Percentiles rank a stretch among this genome's conserved stretches.
phyloP scores from a whole-genome alignment of 352 stramenopile genomes.

The Phytophthora colocasiae region DNA sequence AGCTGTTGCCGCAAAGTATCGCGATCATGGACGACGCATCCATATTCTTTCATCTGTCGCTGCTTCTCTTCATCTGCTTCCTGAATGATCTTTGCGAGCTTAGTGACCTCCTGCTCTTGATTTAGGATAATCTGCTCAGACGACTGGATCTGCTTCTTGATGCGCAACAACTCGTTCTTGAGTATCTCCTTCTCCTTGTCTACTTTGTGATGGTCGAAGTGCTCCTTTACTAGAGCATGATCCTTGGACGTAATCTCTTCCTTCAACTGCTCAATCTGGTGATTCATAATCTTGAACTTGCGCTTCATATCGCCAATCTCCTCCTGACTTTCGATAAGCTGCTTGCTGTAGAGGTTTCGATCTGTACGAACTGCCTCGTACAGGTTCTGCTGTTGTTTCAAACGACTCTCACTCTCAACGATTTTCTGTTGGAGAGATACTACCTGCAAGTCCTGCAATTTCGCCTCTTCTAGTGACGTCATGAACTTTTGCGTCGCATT shows the following conservation, averaged over 20 bases:
- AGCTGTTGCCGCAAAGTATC: constrained; percentile 89
- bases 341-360: constrained; percentile 94
- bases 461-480: constrained; percentile 81
- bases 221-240: constrained; percentile 92
- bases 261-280: constrained; percentile 93
- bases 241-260: constrained; percentile 95
- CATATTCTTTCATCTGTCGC: constrained; percentile 88
- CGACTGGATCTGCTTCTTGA: constrained; percentile 91
- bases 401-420: constrained; percentile 65
- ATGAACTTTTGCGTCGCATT: constrained; percentile 84
- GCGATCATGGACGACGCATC: constrained; percentile 85
- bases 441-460: constrained; percentile 79
- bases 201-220: constrained; percentile 95
- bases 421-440: constrained; percentile 82
- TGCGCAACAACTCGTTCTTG: constrained; percentile 91
- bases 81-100: constrained; percentile 90
- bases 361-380: constrained; percentile 94
- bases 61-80: constrained; percentile 92
- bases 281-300: constrained; percentile 93
- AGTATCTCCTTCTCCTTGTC: constrained; percentile 93
- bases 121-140: constrained; percentile 92
- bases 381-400: constrained; percentile 96
- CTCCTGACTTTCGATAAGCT: constrained; percentile 93
- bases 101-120: constrained; percentile 82
- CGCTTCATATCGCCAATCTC: constrained; percentile 91